These are phyloP conservation scores for Ormosia emarginata DNA, from an alignment of 306 rosid species.

Conservation along the genomic window DNA sequence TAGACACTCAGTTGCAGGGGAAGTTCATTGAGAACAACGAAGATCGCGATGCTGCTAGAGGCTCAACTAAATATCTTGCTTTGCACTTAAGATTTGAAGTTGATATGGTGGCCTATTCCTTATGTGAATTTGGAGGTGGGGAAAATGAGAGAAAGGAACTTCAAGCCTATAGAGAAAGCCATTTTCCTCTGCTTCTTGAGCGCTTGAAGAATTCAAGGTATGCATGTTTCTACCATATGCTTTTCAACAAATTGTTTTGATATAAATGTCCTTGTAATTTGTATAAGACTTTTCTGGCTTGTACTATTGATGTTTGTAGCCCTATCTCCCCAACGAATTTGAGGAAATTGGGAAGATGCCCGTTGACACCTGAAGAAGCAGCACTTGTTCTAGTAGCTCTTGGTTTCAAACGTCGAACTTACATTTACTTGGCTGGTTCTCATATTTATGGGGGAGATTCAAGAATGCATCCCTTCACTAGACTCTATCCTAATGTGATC, in stretches of 20 bases:
- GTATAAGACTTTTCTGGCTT: constrained; percentile 5
- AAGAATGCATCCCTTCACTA: constrained; percentile 68
- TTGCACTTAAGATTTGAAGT: constrained; percentile 91
- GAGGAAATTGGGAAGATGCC: constrained; percentile 86
- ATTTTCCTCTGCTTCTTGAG: constrained; percentile 84
- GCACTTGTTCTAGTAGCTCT: constrained; percentile 85
- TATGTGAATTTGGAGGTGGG: constrained; percentile 94
- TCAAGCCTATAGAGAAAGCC: constrained; percentile 77
- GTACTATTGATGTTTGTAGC: constrained; percentile 29
- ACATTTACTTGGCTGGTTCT: constrained; percentile 87
- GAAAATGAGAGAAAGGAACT: constrained; percentile 73
- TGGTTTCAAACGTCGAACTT: constrained; percentile 66
- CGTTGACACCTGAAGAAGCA: constrained; percentile 97
- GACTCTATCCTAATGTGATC: constrained; percentile 79
- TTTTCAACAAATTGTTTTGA: constrained; percentile 2
- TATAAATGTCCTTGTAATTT: background rate
- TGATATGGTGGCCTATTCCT: constrained; percentile 94
- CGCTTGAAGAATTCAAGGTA: constrained; percentile 83
- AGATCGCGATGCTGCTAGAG: constrained; percentile 27
- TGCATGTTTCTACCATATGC: background rate
- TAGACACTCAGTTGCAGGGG: constrained; percentile 80
- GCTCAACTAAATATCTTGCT: constrained; percentile 72
- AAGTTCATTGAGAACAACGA: constrained; percentile 47
- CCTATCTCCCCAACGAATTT: constrained; percentile 50
- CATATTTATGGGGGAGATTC: constrained; percentile 74